Evolutionary conservation across 2,329 filamentous ascomycete genomes (phyloP).

Genomic region (Fonsecaea nubica): DNA sequence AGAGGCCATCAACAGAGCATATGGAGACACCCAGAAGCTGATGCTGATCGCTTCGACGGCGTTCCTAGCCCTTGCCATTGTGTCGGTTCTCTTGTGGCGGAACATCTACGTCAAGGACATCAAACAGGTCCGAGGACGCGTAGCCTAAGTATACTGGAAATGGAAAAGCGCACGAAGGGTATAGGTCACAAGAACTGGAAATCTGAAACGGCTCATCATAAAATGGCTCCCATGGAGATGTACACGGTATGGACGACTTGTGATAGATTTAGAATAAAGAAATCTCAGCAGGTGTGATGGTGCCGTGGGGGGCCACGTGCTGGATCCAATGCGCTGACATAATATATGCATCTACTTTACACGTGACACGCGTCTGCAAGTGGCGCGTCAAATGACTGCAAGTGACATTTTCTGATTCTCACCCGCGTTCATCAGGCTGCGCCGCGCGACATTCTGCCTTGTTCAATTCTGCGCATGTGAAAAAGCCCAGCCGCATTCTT

Average conservation of each 20-base stretch:
- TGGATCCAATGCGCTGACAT: not conserved
- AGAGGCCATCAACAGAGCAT: constrained; percentile 48
- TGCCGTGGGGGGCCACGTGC: not conserved
- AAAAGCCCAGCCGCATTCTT: not conserved
- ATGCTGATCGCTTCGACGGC: constrained; percentile 48
- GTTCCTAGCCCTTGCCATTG: constrained; percentile 32
- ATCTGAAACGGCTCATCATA: not conserved
- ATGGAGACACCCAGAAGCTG: constrained; percentile 49
- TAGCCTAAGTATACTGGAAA: not conserved
- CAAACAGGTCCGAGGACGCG: constrained; percentile 49
- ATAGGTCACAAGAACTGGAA: not conserved
- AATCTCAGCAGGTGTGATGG: not conserved
- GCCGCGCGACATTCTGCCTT: not conserved
- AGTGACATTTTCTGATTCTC: not conserved
- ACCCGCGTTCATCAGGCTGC: not conserved
- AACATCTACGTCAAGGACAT: constrained; percentile 38
- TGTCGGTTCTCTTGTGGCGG: constrained; percentile 35
- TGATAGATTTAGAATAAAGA: not conserved
- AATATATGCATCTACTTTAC: not conserved
- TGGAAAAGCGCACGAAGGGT: not conserved
- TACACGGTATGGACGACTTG: not conserved
- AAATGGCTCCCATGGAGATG: not conserved
- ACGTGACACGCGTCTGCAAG: not conserved
- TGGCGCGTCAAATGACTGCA: not conserved
- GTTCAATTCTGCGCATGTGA: not conserved